These are phyloP conservation scores for Chrysoporthe puriensis DNA, from an alignment of 2,329 filamentous ascomycete genomes.

Conservation along the genomic window DNA sequence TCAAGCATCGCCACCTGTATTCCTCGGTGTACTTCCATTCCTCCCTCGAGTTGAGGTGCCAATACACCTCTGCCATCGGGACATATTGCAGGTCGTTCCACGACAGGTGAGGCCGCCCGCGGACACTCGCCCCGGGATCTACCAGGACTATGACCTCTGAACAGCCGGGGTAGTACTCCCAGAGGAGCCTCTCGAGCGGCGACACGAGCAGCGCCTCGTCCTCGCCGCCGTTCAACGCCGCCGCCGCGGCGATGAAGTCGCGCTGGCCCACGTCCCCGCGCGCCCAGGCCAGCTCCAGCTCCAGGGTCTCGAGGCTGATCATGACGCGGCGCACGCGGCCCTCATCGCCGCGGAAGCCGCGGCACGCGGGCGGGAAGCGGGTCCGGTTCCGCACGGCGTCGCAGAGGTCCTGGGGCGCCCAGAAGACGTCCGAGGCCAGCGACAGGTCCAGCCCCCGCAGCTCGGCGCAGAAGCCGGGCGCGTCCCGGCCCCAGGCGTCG, in stretches of 20 bases:
- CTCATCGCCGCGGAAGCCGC: background rate
- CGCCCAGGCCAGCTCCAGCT: background rate
- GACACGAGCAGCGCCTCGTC: background rate
- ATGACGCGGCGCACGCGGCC: slow-evolving; percentile 5
- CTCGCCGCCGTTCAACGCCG: background rate
- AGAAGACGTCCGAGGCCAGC: slow-evolving; percentile 5
- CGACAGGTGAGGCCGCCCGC: background rate
- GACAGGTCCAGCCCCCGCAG: slow-evolving; percentile 4
- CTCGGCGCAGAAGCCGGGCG: background rate
- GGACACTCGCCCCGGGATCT: background rate
- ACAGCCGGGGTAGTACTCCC: background rate
- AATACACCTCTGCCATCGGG: background rate
- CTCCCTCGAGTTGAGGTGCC: background rate
- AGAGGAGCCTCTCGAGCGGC: background rate
- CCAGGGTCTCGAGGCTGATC: slow-evolving; percentile 7
- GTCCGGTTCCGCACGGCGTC: background rate
- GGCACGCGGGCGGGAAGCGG: background rate
- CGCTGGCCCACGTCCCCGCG: background rate
- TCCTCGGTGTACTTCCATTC: background rate
- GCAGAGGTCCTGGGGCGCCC: slow-evolving; percentile 6
- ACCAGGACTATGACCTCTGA: slow-evolving; percentile 6
- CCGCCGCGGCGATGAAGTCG: background rate
- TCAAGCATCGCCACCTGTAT: background rate
- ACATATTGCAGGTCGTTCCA: slow-evolving; percentile 17
- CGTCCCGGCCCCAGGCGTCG: background rate